Conservation (phyloP, 1,284 basidiomycete species). For the Volvariella volvacea region DNA sequence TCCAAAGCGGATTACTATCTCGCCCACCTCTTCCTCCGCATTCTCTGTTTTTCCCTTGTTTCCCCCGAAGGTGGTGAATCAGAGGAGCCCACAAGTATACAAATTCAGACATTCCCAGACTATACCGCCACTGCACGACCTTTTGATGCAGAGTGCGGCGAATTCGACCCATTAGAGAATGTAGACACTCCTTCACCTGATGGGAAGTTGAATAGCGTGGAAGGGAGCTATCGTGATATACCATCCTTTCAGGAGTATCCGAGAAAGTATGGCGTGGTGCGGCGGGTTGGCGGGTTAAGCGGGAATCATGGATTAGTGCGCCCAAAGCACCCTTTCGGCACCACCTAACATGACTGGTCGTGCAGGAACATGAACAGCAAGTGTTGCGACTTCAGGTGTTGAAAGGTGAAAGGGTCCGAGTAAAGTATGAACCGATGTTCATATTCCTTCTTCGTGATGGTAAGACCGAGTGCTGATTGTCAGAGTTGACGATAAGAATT, state of each 20-base stretch:
- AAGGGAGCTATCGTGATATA: too few relatives aligned
- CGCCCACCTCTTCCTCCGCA: constrained; percentile 63
- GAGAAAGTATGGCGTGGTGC: too few relatives aligned
- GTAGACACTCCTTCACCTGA: too few relatives aligned
- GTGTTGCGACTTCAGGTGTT: constrained; percentile 34
- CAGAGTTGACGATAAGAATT: neutral
- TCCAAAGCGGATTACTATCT: constrained; percentile 68
- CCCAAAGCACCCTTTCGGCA: too few relatives aligned
- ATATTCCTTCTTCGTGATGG: constrained; percentile 59
- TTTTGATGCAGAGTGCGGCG: constrained; percentile 4
- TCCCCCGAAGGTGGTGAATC: neutral
- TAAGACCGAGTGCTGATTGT: constrained; percentile 9
- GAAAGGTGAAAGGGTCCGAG: constrained; percentile 49
- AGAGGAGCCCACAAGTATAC: constrained; percentile 27
- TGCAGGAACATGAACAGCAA: constrained; percentile 19
- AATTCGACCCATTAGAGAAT: neutral
- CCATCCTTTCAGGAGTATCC: too few relatives aligned
- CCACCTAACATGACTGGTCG: too few relatives aligned
- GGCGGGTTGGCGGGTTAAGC: too few relatives aligned
- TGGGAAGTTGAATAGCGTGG: too few relatives aligned
- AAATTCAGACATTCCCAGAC: constrained; percentile 17
- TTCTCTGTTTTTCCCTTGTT: constrained; percentile 39
- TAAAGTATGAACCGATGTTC: constrained; percentile 51
- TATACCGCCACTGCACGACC: too few relatives aligned
- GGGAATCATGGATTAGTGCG: too few relatives aligned